Evolutionary conservation across 768 basidiomycete genomes (phyloP).

Genomic region (Mycena alexandri): DNA sequence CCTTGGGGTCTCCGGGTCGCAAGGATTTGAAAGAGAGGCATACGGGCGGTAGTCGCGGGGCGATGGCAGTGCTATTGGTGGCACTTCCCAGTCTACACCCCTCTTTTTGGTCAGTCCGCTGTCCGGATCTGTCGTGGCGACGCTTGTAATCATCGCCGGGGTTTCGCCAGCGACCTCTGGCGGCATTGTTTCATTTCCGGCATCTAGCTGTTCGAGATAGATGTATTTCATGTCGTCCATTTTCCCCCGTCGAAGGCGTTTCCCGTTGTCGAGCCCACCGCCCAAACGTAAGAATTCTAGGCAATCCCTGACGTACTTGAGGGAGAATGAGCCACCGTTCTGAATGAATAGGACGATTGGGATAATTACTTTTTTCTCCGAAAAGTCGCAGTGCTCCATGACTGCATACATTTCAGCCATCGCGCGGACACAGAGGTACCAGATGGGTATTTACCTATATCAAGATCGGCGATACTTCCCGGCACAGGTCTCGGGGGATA

Average conservation of each 20-base stretch:
- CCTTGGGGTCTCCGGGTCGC: conserved; percentile 87
- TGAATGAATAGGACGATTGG: conserved; percentile 14
- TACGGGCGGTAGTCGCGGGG: conserved; percentile 68
- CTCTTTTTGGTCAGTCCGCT: conserved; percentile 69
- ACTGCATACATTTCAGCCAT: conserved; percentile 50
- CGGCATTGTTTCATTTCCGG: conserved; percentile 39
- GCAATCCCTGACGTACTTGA: conserved; percentile 96
- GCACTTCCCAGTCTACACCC: conserved; percentile 71
- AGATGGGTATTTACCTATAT: conserved; percentile 52
- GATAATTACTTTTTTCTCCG: conserved; percentile 72
- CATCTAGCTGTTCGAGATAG: conserved; percentile 73
- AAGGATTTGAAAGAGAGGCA: conserved; percentile 69
- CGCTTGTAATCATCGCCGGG: conserved; percentile 20
- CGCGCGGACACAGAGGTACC: neutral
- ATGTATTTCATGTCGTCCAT: conserved; percentile 91
- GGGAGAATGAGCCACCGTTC: conserved; percentile 21
- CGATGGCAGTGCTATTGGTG: conserved; percentile 61
- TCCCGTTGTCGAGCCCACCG: conserved; percentile 87
- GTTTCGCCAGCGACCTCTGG: conserved; percentile 22
- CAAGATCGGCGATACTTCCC: conserved; percentile 90
- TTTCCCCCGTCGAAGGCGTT: conserved; percentile 78
- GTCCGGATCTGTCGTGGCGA: conserved; percentile 58
- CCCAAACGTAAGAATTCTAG: conserved; percentile 94
- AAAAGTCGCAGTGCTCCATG: conserved; percentile 95
- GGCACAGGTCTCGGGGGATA: conserved; percentile 91